Conservation (phyloP, 768 basidiomycete species). For the Leccinum rimulosum region DNA sequence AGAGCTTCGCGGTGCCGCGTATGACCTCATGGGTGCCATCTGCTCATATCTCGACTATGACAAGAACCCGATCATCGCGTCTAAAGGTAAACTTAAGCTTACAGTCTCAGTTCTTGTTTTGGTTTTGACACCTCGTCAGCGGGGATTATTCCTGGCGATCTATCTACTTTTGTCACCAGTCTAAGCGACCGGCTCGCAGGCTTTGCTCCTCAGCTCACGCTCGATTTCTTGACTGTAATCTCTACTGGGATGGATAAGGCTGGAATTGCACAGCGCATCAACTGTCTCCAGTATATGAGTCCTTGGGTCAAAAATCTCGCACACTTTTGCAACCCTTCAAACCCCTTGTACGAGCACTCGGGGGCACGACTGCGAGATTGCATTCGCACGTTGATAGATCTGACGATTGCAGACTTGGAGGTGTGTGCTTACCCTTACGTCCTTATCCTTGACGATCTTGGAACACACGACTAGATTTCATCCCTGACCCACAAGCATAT, state of each 20-base stretch:
- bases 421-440: conserved; percentile 42
- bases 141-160: conserved; percentile 68
- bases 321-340: conserved; percentile 66
- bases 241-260: conserved; percentile 57
- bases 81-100: conserved; percentile 50
- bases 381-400: conserved; percentile 72
- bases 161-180: conserved; percentile 55
- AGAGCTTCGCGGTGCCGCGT: conserved; percentile 73
- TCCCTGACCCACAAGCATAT: conserved; percentile 67
- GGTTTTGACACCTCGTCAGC: conserved; percentile 38
- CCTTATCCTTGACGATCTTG: conserved; percentile 1
- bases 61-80: conserved; percentile 64
- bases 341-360: conserved; percentile 65
- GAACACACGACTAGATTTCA: conserved; percentile 48
- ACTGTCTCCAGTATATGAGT: conserved; percentile 76
- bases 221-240: conserved; percentile 90
- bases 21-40: conserved; percentile 75
- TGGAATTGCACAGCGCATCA: conserved; percentile 53
- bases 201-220: conserved; percentile 77
- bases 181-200: conserved; percentile 72
- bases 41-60: conserved; percentile 78
- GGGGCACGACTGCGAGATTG: conserved; percentile 78
- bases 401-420: conserved; percentile 70
- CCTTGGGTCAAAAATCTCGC: conserved; percentile 88
- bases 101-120: neutral